These are phyloP conservation scores for Tolypocladium album DNA, from an alignment of 2,329 filamentous ascomycete species.

Conservation along the genomic window DNA sequence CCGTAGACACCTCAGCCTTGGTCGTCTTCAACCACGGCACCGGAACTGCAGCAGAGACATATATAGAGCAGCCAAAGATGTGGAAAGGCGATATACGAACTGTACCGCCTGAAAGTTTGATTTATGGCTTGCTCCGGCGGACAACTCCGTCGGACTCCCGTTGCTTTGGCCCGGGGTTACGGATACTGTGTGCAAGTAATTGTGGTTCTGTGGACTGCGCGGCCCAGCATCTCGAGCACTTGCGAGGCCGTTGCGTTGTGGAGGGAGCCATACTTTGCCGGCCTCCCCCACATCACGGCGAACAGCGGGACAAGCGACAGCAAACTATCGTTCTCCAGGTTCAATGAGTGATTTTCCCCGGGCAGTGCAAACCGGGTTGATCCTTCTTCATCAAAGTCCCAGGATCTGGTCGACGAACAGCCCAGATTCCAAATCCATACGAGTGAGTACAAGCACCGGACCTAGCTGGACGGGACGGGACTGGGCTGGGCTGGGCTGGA, in stretches of 20 bases:
- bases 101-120: not conserved
- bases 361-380: not conserved
- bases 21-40: not conserved
- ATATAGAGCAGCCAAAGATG: not conserved
- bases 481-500: not conserved
- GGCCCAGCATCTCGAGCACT: not conserved
- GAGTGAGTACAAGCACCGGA: not conserved
- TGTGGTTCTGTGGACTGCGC: not conserved
- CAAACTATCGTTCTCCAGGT: not conserved
- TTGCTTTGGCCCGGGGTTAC: not conserved
- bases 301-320: not conserved
- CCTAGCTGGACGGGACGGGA: too few relatives aligned
- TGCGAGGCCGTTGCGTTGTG: not conserved
- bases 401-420: not conserved
- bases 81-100: not conserved
- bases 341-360: not conserved
- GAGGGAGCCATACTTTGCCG: not conserved
- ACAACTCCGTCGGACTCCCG: not conserved
- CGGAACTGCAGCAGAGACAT: not conserved
- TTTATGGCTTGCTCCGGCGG: not conserved
- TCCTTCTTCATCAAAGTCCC: not conserved
- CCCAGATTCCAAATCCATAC: not conserved
- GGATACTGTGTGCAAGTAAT: not conserved
- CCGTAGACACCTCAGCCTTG: too few relatives aligned
- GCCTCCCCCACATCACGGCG: not conserved